phyloP scores from a whole-genome alignment of 495 filamentous ascomycete genomes.

The Sphaerosporella brunnea region DNA sequence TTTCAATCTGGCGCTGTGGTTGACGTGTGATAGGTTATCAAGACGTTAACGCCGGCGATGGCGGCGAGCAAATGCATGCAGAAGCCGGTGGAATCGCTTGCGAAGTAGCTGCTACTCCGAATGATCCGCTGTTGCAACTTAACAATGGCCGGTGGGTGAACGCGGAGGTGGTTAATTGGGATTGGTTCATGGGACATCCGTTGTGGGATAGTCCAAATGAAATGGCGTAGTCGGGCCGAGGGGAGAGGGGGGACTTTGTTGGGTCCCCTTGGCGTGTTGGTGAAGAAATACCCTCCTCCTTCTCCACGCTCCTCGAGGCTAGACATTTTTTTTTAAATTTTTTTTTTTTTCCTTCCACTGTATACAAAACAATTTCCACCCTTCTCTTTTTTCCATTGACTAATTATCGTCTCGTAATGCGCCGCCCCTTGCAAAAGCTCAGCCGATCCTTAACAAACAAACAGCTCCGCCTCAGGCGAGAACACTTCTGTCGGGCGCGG shows the following conservation, averaged over 20 bases:
- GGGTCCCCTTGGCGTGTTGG: too few species aligned
- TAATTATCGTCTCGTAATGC: conserved; percentile 4
- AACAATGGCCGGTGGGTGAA: neutral
- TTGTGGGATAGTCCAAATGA: conserved; percentile 3
- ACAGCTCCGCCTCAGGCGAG: neutral
- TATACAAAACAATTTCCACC: too few species aligned
- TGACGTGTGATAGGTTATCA: neutral
- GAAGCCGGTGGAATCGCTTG: neutral
- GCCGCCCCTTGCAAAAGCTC: neutral
- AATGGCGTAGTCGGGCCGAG: neutral
- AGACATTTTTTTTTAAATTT: too few species aligned
- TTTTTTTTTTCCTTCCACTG: too few species aligned
- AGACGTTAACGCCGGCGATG: too few species aligned
- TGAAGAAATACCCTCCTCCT: too few species aligned
- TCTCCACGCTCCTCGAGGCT: too few species aligned
- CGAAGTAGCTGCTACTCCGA: neutral
- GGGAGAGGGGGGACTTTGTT: too few species aligned
- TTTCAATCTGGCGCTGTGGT: neutral
- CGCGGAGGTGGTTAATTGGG: neutral
- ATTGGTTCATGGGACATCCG: conserved; percentile 7
- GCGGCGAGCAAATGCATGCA: neutral
- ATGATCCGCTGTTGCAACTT: conserved; percentile 4
- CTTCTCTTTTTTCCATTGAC: neutral
- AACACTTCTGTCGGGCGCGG: too few species aligned
- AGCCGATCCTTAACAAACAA: neutral